Conservation (phyloP, 2,329 filamentous ascomycete species). For the Xylaria sp. region DNA sequence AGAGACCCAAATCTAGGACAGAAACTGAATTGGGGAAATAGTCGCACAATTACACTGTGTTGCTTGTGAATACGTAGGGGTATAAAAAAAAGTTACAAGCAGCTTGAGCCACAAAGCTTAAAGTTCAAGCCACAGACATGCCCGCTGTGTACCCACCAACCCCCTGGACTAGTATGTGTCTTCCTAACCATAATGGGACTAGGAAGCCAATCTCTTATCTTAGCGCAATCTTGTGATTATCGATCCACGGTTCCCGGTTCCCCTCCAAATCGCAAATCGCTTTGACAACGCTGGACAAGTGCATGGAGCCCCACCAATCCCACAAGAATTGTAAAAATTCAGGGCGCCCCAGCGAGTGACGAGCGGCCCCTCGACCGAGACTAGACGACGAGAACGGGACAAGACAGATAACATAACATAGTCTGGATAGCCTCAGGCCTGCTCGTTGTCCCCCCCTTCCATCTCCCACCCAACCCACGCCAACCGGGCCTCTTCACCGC, state of each 20-base stretch:
- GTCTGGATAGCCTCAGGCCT: slow-evolving; percentile 10
- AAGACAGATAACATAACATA: slow-evolving; percentile 6
- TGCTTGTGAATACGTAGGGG: too few relatives aligned
- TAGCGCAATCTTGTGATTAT: slow-evolving; percentile 27
- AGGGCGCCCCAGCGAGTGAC: slow-evolving; percentile 18
- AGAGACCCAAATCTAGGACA: neutral
- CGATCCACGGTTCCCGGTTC: slow-evolving; percentile 1
- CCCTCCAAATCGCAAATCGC: slow-evolving; percentile 19
- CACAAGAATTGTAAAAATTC: slow-evolving; percentile 37
- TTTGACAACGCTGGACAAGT: slow-evolving; percentile 14
- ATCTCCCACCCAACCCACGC: neutral
- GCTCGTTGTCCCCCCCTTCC: slow-evolving; percentile 1
- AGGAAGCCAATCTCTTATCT: slow-evolving; percentile 23
- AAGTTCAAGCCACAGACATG: slow-evolving; percentile 25
- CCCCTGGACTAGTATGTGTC: too few relatives aligned
- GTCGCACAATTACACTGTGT: neutral
- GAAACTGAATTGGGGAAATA: neutral
- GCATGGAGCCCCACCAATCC: slow-evolving; percentile 34
- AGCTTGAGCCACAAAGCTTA: slow-evolving; percentile 23
- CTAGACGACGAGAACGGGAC: slow-evolving; percentile 15
- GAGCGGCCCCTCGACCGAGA: slow-evolving; percentile 18
- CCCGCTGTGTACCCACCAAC: too few relatives aligned
- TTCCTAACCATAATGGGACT: slow-evolving; percentile 6
- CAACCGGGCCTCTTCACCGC: neutral
- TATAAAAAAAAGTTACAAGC: slow-evolving; percentile 22